Evolutionary conservation across 2,329 filamentous ascomycete species (phyloP).

Genomic region (Ramularia endophylla): DNA sequence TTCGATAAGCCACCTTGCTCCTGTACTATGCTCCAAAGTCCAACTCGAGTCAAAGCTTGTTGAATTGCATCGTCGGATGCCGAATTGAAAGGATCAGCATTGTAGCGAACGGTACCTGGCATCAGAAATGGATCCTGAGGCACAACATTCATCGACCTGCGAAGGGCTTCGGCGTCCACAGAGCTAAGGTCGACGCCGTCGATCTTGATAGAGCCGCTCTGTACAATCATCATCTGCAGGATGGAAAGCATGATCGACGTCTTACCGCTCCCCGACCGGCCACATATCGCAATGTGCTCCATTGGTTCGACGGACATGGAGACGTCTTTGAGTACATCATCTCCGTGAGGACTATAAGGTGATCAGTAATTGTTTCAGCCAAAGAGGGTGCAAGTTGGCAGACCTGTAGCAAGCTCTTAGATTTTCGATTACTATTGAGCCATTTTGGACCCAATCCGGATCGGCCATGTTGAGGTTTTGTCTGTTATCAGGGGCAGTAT

Average conservation of each 20-base stretch:
- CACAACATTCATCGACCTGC: slow-evolving; percentile 46
- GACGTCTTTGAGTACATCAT: slow-evolving; percentile 23
- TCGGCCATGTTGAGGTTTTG: background rate
- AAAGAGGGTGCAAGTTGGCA: background rate
- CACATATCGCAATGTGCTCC: slow-evolving; percentile 32
- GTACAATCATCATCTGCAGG: slow-evolving; percentile 36
- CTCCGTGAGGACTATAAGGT: background rate
- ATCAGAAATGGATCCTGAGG: slow-evolving; percentile 60
- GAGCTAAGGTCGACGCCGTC: slow-evolving; percentile 47
- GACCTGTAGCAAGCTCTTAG: background rate
- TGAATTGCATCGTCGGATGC: slow-evolving; percentile 14
- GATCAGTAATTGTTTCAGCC: background rate
- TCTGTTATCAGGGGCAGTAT: background rate
- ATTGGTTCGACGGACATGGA: slow-evolving; percentile 25
- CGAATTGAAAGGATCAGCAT: slow-evolving; percentile 20
- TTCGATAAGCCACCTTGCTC: slow-evolving; percentile 38
- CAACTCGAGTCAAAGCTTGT: slow-evolving; percentile 11
- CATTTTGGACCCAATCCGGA: background rate
- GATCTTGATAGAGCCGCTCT: slow-evolving; percentile 37
- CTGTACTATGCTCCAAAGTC: slow-evolving; percentile 17
- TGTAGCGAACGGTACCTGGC: slow-evolving; percentile 59
- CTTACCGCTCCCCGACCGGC: slow-evolving; percentile 37
- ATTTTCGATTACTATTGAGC: background rate
- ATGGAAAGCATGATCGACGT: slow-evolving; percentile 37
- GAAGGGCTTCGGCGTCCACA: slow-evolving; percentile 42